Evolutionary conservation across 768 basidiomycete genomes (phyloP), one percentile per base, ranked within the genome.

Genomic region (Phaffia australis): DNA sequence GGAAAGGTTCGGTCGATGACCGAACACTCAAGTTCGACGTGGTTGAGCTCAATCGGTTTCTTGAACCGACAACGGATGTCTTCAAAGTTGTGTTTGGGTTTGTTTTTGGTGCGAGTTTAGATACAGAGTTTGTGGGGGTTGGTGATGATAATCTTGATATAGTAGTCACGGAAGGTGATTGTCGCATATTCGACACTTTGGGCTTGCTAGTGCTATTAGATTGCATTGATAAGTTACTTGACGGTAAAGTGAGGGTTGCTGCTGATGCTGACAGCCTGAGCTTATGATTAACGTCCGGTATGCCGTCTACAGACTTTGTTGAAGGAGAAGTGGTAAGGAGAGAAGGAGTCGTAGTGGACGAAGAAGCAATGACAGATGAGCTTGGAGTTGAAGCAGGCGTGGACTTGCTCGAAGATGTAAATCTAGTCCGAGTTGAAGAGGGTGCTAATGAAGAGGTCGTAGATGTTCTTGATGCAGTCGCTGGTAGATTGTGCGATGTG

Each of bases 71-170:
- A 32, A 48, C 42, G 0, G 64, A n/a, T 23, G 30, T 54, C 16
- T 51, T 65, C 4, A 32, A 14, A 29, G 52, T 23, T 4, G 57
- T 25, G 21, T 57, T 56, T 7, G 54, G 63, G 21, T 54, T 48
- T 6, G 63, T 64, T 14, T 52, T 23, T 27, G 62, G 55, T 2
- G 55, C n/a, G 1, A 55, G 46, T 46, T 56, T 42, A 5, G 35
- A 42, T 4, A 42, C 6, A 42, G 35, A 42, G 11, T 42, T 42
- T 42, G 35, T 42, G 4, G 35, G 11, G 4, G 79, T 80, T 11
- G 79, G 79, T 3, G 78, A 73, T 11, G 71, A 71, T 11, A 79
- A 79, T 1, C 75, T 42, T 19, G 23, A 56, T 15, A 6, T 6
- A 14, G 1, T n/a, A 19, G n/a, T 35, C 35, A n/a, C 16, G 32